These are phyloP conservation scores for Pseudogymnoascus pannorum DNA, from an alignment of 2,329 filamentous ascomycete species.

Conservation along the genomic window DNA sequence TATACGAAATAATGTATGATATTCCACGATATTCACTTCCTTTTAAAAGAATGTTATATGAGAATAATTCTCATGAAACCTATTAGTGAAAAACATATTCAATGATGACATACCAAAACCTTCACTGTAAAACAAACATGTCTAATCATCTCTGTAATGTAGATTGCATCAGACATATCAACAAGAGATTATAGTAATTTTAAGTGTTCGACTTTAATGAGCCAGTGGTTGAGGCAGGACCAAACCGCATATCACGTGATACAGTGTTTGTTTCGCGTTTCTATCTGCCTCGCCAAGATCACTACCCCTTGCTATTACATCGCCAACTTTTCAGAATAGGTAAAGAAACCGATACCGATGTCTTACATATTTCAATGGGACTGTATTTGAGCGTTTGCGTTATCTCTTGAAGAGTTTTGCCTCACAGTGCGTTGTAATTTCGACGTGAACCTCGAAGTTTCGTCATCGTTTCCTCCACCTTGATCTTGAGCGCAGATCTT, in stretches of 20 bases:
- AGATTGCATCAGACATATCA: neutral
- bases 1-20: too few relatives aligned
- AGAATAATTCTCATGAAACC: neutral
- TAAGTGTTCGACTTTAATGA: neutral
- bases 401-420: neutral
- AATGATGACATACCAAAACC: neutral
- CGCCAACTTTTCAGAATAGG: neutral
- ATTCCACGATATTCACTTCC: too few relatives aligned
- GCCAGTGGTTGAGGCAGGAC: neutral
- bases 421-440: neutral
- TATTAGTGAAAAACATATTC: neutral
- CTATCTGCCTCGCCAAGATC: neutral
- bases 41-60: too few relatives aligned
- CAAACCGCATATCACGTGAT: neutral
- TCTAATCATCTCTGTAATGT: neutral
- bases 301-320: neutral
- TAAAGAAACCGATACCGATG: neutral
- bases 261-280: neutral
- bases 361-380: neutral
- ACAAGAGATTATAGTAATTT: neutral
- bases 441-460: neutral
- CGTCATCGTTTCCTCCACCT: neutral
- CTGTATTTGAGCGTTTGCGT: neutral
- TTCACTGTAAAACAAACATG: neutral
- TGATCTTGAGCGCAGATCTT: neutral